Evolutionary conservation across 805 yeast species (phyloP), one percentile per base, ranked within the genome.

Genomic region (Suhomyces faveliae): DNA sequence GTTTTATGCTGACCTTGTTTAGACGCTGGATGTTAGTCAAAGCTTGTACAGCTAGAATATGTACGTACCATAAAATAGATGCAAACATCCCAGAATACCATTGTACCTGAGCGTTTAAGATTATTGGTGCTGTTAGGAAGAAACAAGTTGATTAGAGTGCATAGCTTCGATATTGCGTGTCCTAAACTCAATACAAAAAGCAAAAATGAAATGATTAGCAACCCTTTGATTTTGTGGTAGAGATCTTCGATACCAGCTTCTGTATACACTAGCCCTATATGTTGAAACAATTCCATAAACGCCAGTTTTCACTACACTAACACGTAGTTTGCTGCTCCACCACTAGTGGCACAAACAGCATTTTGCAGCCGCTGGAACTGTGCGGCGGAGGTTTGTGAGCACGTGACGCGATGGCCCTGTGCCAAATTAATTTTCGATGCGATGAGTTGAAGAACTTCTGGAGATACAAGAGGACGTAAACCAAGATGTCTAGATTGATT

Each of bases 401-500:
- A 33, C 37, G 37, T 33, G 37, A 33, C 21, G 6, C 37, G 21
- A 33, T 15, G 37, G 37, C 7, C 15, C n/a, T n/a, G 30, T 4
- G 23, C 37, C 21, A 33, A 33, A 33, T 33, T 33, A 9, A 15
- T 33, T 22, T 27, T 33, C 38, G 38, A 40, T 41, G 48, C 48
- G 48, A 45, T 45, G 48, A 41, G 43, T 33, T 45, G 3, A 9
- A 46, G 13, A 13, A 19, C 17, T 12, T 45, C 5, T 7, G 8
- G 9, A 9, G 23, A 25, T 10, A 39, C 4, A 6, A 13, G 19
- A 38, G 15, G 10, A 45, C 13, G 6, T 19, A 13, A 17, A n/a
- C 20, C 40, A 58, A 42, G 53, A 82, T 82, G 87, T 91, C 98
- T 17, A 87, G 98, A 68, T 78, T 92, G 45, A 92, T 92, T 57